These are phyloP conservation scores for Jacaranda copaia DNA, from an alignment of 257 asterid species.

Conservation along the genomic window DNA sequence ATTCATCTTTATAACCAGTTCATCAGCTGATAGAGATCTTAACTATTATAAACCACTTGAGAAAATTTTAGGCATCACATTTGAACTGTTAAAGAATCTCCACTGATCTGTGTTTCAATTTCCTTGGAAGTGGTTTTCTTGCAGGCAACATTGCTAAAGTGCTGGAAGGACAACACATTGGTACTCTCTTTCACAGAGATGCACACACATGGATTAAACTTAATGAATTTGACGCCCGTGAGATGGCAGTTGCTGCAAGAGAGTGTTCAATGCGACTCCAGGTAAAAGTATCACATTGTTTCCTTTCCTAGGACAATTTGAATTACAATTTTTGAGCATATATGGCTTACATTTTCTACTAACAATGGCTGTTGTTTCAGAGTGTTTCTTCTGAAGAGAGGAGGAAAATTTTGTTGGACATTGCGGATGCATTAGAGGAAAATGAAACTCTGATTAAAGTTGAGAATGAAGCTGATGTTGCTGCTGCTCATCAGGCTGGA, in stretches of 20 bases:
- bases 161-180: constrained; percentile 67
- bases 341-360: background rate
- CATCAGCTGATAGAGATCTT: too few species aligned
- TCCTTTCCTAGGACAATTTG: background rate
- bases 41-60: background rate
- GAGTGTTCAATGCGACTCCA: constrained; percentile 74
- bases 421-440: constrained; percentile 74
- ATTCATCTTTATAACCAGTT: too few species aligned
- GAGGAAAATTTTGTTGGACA: constrained; percentile 63
- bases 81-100: background rate
- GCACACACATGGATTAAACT: constrained; percentile 62
- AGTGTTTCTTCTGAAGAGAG: constrained; percentile 70
- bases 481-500: constrained; percentile 65
- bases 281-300: constrained; percentile 41
- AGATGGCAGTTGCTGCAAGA: constrained; percentile 85
- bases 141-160: constrained; percentile 66
- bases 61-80: background rate
- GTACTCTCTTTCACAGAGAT: constrained; percentile 81
- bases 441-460: constrained; percentile 49
- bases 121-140: constrained; percentile 66
- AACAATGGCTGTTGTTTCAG: constrained; percentile 44
- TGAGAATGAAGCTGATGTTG: constrained; percentile 77
- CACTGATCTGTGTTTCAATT: constrained; percentile 32
- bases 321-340: background rate
- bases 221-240: constrained; percentile 58